Base-by-base conservation (phyloP, 2,329 filamentous ascomycete species). In the Alternaria burnsii region DNA sequence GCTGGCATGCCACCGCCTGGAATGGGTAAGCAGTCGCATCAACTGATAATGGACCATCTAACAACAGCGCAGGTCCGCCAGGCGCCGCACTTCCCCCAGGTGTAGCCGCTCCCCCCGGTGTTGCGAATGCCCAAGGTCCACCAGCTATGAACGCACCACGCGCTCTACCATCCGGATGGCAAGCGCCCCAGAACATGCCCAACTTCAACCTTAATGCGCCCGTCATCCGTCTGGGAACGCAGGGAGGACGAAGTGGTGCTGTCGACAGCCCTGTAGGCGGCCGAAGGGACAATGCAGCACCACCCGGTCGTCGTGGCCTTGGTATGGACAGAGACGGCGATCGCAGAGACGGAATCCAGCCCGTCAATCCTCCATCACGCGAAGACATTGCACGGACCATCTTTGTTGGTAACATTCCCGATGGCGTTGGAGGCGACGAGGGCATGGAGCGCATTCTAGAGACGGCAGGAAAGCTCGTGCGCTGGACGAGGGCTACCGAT, bases 171-270 rank as follows among this genome's bases (percentile, higher is more conserved):
- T 83, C 89, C 60, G 92, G 89, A 79, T 97, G 97, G 81, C 92
- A 96, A 82, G 88, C 93, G 50, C 94, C 94, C 10, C 84, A 91
- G 52, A 97, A 95, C 76, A 92, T 97, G 86, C 93, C 94, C 52
- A 96, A 97, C 78, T 97, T 99, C 84, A 97, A 99, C 83, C 97
- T 98, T 83, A 97, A 92, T 74, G 95, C 95, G 36, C 94, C 94
- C 58, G 93, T 98, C 61, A 98, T 99, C 75, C 91, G 95, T 56
- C 86, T 99, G 46, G 95, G 94, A 42, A 94, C 93, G 1, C 87
- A 89, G 20, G 79, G 88, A 3, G 80, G 86, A n/a, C 92, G 92
- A 73, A 83, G 89, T 26, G 73, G 79, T 36, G 51, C 77, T 73
- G 32, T 57, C 38, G 77, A 78, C 46, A 79, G 78, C 55, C 81